phyloP scores from a whole-genome alignment of 306 rosid species.

The Astragalus membranaceus region DNA sequence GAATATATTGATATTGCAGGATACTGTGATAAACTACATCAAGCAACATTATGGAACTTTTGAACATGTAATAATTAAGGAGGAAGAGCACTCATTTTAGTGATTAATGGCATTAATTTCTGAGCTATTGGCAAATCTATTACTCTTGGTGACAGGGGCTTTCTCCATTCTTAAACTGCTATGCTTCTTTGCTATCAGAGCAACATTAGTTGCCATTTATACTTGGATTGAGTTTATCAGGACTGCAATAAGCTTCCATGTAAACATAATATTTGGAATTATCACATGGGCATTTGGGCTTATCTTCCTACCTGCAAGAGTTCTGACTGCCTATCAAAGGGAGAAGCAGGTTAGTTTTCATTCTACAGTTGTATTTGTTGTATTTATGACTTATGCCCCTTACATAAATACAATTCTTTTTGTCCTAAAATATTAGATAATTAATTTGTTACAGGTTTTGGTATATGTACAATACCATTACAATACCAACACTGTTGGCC shows the following conservation, averaged over 20 bases:
- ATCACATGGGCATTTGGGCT: slow-evolving; percentile 47
- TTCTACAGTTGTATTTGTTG: background rate
- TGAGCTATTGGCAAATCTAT: slow-evolving; percentile 29
- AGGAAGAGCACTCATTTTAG: slow-evolving; percentile 15
- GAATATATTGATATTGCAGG: slow-evolving; percentile 28
- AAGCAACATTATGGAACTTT: slow-evolving; percentile 7
- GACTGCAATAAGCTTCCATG: slow-evolving; percentile 34
- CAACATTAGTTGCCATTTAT: slow-evolving; percentile 26
- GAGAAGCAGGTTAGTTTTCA: slow-evolving; percentile 57
- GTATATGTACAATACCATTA: background rate
- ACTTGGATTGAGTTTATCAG: slow-evolving; percentile 56
- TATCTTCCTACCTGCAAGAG: slow-evolving; percentile 52
- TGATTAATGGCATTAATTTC: slow-evolving; percentile 44
- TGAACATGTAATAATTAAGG: slow-evolving; percentile 27
- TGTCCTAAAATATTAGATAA: background rate
- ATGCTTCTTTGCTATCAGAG: slow-evolving; percentile 45
- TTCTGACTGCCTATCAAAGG: slow-evolving; percentile 46
- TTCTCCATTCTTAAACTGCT: slow-evolving; percentile 34
- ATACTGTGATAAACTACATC: background rate
- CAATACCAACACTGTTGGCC: background rate
- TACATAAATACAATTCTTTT: background rate
- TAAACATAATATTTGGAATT: slow-evolving; percentile 39
- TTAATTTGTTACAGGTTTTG: background rate
- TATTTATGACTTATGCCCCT: background rate
- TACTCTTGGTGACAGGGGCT: slow-evolving; percentile 43